Evolutionary conservation across 225 moss, liverwort and hornwort species (phyloP), one percentile per base, ranked within the genome.

Genomic region (Polytrichum formosum): DNA sequence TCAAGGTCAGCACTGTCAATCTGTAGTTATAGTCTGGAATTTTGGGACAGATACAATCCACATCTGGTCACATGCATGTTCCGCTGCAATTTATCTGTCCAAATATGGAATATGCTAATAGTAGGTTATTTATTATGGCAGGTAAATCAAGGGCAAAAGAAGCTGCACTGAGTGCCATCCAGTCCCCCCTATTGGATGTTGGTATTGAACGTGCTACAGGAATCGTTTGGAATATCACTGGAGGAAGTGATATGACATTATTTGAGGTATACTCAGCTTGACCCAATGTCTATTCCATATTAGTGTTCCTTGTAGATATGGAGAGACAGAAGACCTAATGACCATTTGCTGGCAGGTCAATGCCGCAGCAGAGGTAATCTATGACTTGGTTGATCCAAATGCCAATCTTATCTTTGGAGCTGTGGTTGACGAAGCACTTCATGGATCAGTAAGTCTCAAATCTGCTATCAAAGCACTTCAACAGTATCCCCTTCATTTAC

Each of bases 191-290:
- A 66, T 82, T 95, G 68, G 95, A 95, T 80, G 91, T 91, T 71
- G 95, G 95, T 37, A 95, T 95, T 73, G 95, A 95, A 67, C 93
- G 93, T 80, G 95, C 95, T 56, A 95, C 95, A 61, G 95, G 95
- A 56, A 95, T 95, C 66, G 95, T 95, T 26, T 95, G 95, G 95
- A 95, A 95, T 75, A 95, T 95, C 58, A 95, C 95, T 10, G 95
- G 95, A 17, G 95, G 95, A 67, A 93, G 90, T 77, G 93, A 95
- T 54, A 95, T 95, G 95, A 95, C 95, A 7, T 83, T 95, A 30
- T 93, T 90, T 79, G 95, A 95, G 93, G 95, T 95, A 79, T 22
- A 6, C 61, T 27, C 18, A 72, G 26, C 60, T 58, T 7, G 1
- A 20, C 21, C 9, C 58, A 6, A 6, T 58, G 9, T 58, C 58